These are phyloP conservation scores for Detonula confervacea DNA, from an alignment of 352 stramenopile species.

Conservation along the genomic window DNA sequence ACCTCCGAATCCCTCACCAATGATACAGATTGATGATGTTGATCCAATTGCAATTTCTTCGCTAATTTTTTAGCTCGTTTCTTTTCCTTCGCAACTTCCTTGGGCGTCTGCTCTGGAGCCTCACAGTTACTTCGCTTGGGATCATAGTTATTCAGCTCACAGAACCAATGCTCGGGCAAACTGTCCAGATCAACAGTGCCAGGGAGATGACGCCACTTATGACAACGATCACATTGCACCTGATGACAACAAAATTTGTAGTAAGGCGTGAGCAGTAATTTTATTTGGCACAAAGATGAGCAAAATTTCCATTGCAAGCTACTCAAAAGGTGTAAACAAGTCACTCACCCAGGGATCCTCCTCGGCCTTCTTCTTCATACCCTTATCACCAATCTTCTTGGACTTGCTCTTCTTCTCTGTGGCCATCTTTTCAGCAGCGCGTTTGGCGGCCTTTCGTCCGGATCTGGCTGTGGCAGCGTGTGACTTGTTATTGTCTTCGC, in stretches of 20 bases:
- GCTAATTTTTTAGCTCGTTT: conserved; percentile 54
- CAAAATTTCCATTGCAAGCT: too few relatives aligned
- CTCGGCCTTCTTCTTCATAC: conserved; percentile 30
- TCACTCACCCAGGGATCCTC: conserved; percentile 90
- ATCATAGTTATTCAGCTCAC: conserved; percentile 94
- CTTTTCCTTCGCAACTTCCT: conserved; percentile 65
- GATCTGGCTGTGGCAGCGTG: conserved; percentile 33
- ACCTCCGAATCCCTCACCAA: too few relatives aligned
- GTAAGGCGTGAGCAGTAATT: too few relatives aligned
- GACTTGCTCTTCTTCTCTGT: conserved; percentile 54
- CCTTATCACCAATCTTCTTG: conserved; percentile 18
- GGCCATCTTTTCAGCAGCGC: conserved; percentile 72
- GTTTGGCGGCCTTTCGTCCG: conserved; percentile 67
- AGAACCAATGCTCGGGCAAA: conserved; percentile 96
- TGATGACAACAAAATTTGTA: too few relatives aligned
- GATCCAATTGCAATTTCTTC: conserved; percentile 28
- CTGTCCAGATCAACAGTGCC: conserved; percentile 88
- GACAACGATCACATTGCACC: conserved; percentile 95
- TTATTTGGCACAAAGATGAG: too few relatives aligned
- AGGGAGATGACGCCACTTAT: conserved; percentile 94
- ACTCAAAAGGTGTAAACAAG: too few relatives aligned
- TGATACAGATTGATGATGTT: too few relatives aligned
- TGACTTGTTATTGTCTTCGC: background rate
- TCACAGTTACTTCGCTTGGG: conserved; percentile 87
- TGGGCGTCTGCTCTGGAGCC: conserved; percentile 88